Conservation (phyloP, 148 eudicot species). For the Rheum nobile region DNA sequence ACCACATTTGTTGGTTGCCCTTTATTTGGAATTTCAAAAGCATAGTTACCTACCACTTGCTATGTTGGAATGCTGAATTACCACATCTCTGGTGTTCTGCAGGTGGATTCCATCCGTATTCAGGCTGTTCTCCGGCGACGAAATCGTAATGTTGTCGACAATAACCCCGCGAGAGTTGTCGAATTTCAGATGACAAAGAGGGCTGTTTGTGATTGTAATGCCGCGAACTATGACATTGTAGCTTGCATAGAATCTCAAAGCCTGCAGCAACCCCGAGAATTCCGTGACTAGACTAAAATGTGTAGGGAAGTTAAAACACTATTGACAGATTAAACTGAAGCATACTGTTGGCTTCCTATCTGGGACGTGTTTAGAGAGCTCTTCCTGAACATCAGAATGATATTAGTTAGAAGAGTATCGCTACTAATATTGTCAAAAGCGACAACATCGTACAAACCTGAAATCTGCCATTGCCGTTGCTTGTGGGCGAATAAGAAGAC, state of each 20-base stretch:
- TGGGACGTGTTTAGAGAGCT: constrained; percentile 21
- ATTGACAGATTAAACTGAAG: neutral
- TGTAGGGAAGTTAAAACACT: neutral
- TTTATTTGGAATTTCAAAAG: neutral
- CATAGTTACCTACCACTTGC: constrained; percentile 35
- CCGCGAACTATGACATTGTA: constrained; percentile 45
- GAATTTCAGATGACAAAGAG: constrained; percentile 75
- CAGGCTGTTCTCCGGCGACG: constrained; percentile 65
- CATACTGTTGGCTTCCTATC: constrained; percentile 69
- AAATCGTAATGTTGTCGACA: constrained; percentile 48
- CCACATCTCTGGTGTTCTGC: constrained; percentile 63
- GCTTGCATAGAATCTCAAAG: constrained; percentile 62
- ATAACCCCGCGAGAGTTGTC: constrained; percentile 47
- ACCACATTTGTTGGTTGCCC: neutral
- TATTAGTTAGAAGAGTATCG: neutral
- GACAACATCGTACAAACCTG: neutral
- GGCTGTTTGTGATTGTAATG: constrained; percentile 54
- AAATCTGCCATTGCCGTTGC: neutral
- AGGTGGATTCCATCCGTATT: constrained; percentile 89
- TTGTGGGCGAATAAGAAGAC: constrained; percentile 11
- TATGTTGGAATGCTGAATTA: constrained; percentile 53
- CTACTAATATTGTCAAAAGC: neutral
- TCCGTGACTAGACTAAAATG: neutral
- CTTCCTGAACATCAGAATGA: constrained; percentile 22
- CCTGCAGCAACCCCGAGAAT: constrained; percentile 20